Percentiles rank a stretch among this genome's conserved stretches.
phyloP scores from a whole-genome alignment of 2,329 filamentous ascomycete species.

The Phaeosphaeria sp. region DNA sequence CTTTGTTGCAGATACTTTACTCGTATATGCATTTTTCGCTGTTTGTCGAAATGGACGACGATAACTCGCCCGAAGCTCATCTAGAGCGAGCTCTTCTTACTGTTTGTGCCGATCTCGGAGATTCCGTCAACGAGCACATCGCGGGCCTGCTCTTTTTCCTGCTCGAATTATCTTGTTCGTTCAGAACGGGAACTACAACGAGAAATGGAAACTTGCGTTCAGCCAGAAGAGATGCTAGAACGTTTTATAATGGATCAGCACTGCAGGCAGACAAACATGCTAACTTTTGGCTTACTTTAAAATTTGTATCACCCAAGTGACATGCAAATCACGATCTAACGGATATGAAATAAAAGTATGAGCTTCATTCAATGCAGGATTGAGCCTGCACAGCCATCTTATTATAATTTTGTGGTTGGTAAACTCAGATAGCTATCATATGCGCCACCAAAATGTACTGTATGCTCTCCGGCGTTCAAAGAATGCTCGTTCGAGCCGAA shows the following conservation, averaged over 20 bases:
- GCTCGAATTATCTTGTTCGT: not conserved
- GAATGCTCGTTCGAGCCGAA: slow-evolving; percentile 6
- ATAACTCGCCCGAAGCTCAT: slow-evolving; percentile 7
- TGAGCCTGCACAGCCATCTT: not conserved
- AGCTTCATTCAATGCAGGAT: not conserved
- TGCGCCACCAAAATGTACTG: slow-evolving; percentile 13
- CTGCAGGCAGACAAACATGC: too few relatives aligned
- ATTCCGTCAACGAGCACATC: not conserved
- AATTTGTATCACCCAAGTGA: too few relatives aligned
- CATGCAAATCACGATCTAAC: not conserved
- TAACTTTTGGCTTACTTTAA: too few relatives aligned
- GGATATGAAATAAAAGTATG: not conserved
- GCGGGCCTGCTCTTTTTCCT: not conserved
- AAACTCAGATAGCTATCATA: slow-evolving; percentile 1
- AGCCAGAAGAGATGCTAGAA: too few relatives aligned
- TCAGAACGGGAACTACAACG: not conserved
- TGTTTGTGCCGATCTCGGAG: not conserved
- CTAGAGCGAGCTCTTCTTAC: not conserved
- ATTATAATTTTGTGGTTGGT: not conserved
- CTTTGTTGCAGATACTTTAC: too few relatives aligned
- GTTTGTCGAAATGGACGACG: slow-evolving; percentile 4
- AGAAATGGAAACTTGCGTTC: not conserved
- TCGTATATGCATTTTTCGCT: not conserved
- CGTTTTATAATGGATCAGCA: too few relatives aligned
- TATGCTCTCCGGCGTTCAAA: slow-evolving; percentile 9